phyloP scores from a whole-genome alignment of 768 basidiomycete species.

The Mycena metata region DNA sequence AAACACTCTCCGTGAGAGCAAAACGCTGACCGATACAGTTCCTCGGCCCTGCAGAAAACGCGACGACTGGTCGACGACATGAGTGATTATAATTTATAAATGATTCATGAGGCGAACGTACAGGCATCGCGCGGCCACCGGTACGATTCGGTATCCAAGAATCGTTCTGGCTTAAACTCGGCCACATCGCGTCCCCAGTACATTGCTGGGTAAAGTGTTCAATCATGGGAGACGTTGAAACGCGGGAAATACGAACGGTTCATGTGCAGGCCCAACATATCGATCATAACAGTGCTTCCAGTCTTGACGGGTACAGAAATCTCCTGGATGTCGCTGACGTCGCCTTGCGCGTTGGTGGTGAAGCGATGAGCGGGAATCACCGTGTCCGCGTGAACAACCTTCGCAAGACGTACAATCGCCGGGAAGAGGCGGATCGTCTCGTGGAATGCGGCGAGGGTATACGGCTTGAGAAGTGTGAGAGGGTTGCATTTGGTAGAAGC shows the following conservation, averaged over 20 bases:
- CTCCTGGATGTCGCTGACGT: constrained; percentile 42
- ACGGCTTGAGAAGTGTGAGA: constrained; percentile 50
- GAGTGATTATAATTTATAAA: too few relatives aligned
- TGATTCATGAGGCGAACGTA: constrained; percentile 22
- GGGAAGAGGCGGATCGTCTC: constrained; percentile 64
- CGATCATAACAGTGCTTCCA: constrained; percentile 56
- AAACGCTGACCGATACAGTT: constrained; percentile 66
- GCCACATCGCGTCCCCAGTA: constrained; percentile 62
- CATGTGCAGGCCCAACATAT: constrained; percentile 58
- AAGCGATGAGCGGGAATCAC: constrained; percentile 52
- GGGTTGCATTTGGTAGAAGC: background rate
- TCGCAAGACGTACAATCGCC: constrained; percentile 51
- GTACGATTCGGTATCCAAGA: constrained; percentile 63
- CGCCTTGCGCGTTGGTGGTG: constrained; percentile 40
- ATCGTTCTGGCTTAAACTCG: constrained; percentile 63
- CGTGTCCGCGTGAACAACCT: constrained; percentile 51
- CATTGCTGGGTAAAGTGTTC: constrained; percentile 48
- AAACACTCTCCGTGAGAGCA: constrained; percentile 56
- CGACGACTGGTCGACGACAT: constrained; percentile 48
- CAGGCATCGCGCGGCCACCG: constrained; percentile 67
- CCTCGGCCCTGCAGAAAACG: constrained; percentile 61
- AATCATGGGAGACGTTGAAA: background rate
- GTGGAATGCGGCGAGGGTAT: constrained; percentile 56
- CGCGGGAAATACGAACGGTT: constrained; percentile 53
- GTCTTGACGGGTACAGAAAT: constrained; percentile 50